These are phyloP conservation scores for Neltuma alba DNA, from an alignment of 306 rosid species.

Conservation along the genomic window DNA sequence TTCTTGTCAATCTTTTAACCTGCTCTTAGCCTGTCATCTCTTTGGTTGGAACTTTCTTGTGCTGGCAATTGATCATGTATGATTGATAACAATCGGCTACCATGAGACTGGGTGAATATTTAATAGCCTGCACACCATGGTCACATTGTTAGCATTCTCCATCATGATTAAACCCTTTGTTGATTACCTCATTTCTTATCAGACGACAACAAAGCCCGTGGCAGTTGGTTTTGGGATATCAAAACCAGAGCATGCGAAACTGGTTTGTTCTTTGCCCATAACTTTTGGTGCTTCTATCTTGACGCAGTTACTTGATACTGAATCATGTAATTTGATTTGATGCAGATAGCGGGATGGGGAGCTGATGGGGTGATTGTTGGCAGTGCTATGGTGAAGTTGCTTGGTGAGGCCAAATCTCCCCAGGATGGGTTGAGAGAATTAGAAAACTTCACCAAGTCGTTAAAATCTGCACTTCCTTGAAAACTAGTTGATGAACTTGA, in stretches of 20 bases:
- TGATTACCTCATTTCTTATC: slow-evolving; percentile 1
- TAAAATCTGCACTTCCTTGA: slow-evolving; percentile 66
- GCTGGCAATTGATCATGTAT: slow-evolving; percentile 22
- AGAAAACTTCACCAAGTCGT: slow-evolving; percentile 57
- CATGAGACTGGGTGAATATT: slow-evolving; percentile 33
- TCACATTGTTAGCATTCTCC: background rate
- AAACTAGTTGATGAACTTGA: slow-evolving; percentile 15
- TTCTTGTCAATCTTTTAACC: background rate
- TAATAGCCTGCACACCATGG: background rate
- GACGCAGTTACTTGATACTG: background rate
- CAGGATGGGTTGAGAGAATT: slow-evolving; percentile 84
- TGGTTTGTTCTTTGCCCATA: slow-evolving; percentile 50
- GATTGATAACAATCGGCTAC: slow-evolving; percentile 8
- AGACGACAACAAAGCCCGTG: slow-evolving; percentile 85
- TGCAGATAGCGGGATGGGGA: slow-evolving; percentile 86
- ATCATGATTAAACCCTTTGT: background rate
- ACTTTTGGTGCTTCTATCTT: slow-evolving; percentile 26
- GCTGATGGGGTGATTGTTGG: slow-evolving; percentile 97
- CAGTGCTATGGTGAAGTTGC: slow-evolving; percentile 85
- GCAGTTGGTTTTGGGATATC: slow-evolving; percentile 99
- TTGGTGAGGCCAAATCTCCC: slow-evolving; percentile 80
- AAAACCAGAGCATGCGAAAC: slow-evolving; percentile 80
- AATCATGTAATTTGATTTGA: slow-evolving; percentile 25
- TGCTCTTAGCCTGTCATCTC: background rate
- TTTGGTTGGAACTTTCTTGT: slow-evolving; percentile 2